Base-by-base conservation (phyloP, 192 early-diverging fungal genomes). In the Backusella circina region DNA sequence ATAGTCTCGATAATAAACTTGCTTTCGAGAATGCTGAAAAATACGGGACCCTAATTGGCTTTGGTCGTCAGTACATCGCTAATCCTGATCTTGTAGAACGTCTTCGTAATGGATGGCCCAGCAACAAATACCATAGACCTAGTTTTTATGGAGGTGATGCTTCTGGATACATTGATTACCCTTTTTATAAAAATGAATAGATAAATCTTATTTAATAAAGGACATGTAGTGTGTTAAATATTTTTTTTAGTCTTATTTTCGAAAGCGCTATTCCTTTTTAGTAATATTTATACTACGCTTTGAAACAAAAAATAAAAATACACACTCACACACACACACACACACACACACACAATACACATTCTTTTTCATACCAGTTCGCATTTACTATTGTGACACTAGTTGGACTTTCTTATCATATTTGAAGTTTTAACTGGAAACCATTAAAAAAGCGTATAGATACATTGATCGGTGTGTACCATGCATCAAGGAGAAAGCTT, bases 111-210 rank as follows among this genome's bases (percentile, higher is more conserved):
- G 26, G 67, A n/a, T 72, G 51, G 67, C 57, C 67, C 18, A 28
- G 80, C 32, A 82, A 82, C 47, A 26, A 35, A 9, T 82, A 82
- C 33, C 23, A 82, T 35, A 67, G 79, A 30, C 33, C 31, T 32
- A 76, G 67, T 4, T 82, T 82, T 28, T 82, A 80, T 35, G 31
- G 32, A n/a, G 36, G 31, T 8, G 72, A 30, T 4, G 3, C 44
- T 21, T 30, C 23, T n/a, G 80, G 80, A 32, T 82, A 82, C 36
- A 80, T 66, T 26, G 80, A 82, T 68, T 82, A 80, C 15, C 78
- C 64, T 65, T 65, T 31, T 26, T 65, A 16, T 16, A 65, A 65
- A n/a, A 65, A 65, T 5, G 64, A 65, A 15, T 67, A 33, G n/a
- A 33, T 35, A 18, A 30, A 67, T 35, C 16, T 31, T 36, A 39